Conservation (phyloP, 768 basidiomycete species). For the Omphalotus guepiniiformis region DNA sequence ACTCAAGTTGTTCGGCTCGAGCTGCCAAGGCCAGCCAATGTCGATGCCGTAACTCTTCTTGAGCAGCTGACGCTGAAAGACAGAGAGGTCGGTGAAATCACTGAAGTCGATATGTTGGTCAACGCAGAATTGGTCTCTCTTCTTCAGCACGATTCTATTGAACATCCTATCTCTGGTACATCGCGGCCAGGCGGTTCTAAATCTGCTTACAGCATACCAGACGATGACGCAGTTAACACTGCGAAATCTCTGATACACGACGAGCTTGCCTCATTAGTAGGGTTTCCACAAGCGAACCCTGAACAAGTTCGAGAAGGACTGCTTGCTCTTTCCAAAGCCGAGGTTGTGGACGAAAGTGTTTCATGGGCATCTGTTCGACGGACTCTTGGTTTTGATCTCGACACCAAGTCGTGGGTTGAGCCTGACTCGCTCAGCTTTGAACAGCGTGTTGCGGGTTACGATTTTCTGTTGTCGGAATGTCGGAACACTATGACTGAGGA, state of each 20-base stretch:
- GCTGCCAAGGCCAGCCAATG: constrained; percentile 82
- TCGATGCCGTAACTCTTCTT: constrained; percentile 66
- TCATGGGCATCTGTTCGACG: constrained; percentile 74
- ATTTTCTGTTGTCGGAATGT: constrained; percentile 52
- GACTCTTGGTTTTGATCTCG: constrained; percentile 58
- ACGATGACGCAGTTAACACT: constrained; percentile 64
- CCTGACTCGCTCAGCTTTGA: constrained; percentile 51
- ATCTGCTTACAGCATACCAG: constrained; percentile 70
- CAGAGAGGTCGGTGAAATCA: constrained; percentile 32
- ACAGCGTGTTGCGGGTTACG: constrained; percentile 61
- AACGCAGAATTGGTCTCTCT: constrained; percentile 75
- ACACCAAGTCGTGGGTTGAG: constrained; percentile 62
- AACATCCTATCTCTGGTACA: constrained; percentile 86
- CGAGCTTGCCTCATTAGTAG: constrained; percentile 77
- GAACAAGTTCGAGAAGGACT: constrained; percentile 79
- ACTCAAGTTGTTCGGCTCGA: constrained; percentile 77
- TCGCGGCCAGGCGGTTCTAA: constrained; percentile 65
- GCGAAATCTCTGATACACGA: constrained; percentile 72
- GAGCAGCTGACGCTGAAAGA: constrained; percentile 52
- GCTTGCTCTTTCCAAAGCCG: constrained; percentile 55
- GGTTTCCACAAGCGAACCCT: constrained; percentile 79
- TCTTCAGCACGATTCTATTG: constrained; percentile 83
- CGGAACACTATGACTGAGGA: constrained; percentile 76
- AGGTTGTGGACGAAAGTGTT: constrained; percentile 50
- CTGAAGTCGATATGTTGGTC: constrained; percentile 58